phyloP scores from a whole-genome alignment of 2,329 filamentous ascomycete genomes.

The Sporothrix globosa region DNA sequence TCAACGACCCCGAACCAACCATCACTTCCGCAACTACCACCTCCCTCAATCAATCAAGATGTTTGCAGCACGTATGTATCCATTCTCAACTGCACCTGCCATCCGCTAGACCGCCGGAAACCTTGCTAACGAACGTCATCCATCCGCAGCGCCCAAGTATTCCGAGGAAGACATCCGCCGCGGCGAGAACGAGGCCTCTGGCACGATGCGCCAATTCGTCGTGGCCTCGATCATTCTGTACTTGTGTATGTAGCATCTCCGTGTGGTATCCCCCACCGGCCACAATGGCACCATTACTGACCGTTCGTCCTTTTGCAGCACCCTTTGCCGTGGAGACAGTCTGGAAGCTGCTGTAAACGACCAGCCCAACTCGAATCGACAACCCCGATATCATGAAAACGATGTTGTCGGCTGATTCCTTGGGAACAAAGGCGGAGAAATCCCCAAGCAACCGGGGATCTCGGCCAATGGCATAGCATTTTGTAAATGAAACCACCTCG shows the following conservation, averaged over 20 bases:
- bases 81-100: neutral
- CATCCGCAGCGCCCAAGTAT: conserved; percentile 56
- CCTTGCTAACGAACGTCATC: neutral
- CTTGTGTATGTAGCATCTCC: conserved; percentile 64
- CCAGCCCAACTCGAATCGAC: neutral
- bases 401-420: neutral
- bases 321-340: conserved; percentile 60
- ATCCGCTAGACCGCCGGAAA: neutral
- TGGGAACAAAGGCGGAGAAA: neutral
- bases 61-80: conserved; percentile 64
- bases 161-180: conserved; percentile 70
- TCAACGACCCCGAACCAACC: neutral
- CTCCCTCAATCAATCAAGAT: conserved; percentile 48
- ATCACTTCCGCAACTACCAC: neutral
- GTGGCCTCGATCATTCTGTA: conserved; percentile 71
- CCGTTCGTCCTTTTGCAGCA: conserved; percentile 45
- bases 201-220: conserved; percentile 68
- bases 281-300: conserved; percentile 10
- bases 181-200: conserved; percentile 68
- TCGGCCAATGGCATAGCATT: neutral
- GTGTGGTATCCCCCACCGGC: neutral
- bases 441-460: neutral
- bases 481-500: neutral
- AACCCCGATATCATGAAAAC: neutral
- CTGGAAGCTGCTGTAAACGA: conserved; percentile 44